Evolutionary conservation across 2,329 filamentous ascomycete species (phyloP), one percentile per base, ranked within the genome.

Genomic region (Cytospora paraplurivora): DNA sequence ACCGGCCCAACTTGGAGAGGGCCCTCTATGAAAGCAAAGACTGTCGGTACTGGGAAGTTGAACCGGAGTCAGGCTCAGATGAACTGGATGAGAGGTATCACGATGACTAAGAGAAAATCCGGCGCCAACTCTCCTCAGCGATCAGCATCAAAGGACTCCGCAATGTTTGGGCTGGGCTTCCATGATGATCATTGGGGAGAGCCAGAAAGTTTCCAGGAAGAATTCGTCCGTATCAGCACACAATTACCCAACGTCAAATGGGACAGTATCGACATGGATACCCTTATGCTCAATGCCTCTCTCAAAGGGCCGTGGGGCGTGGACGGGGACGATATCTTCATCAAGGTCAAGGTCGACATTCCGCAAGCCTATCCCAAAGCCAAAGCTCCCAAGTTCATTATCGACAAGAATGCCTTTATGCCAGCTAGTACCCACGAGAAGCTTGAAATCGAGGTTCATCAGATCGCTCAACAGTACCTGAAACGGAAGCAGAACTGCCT

Each of bases 51-150:
- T 17, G 81, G 77, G 57, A 71, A 77, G 19, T 62, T 74, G 33
- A 81, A 85, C 63, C 77, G 79, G 44, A 82, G 77, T 62, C 78
- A 82, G 54, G 81, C 83, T 27, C 86, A 88, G 67, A 86, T 89
- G 61, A 85, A 84, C 15, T 89, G 87, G 87, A 88, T 89, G 84
- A 88, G 85, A 70, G 86, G 87, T 6, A 86, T 89, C 64, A 87
- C 82, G 37, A 86, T 88, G 78, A 86, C 81, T 56, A 86, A 83
- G 72, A 77, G 80, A 61, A 85, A 82, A 67, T 72, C 77, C 1
- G 77, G 77, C 1, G 70, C 75, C 13, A 78, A 79, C n/a, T 71
- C 72, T 8, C 75, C 84, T 69, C 72, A 79, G 72, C 77, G 84
- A 73, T 73, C 82, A 71, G 74, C 81, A 70, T 78, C 85, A 67